These are phyloP conservation scores for Lagenaria siceraria DNA, from an alignment of 306 rosid species.

Conservation along the genomic window DNA sequence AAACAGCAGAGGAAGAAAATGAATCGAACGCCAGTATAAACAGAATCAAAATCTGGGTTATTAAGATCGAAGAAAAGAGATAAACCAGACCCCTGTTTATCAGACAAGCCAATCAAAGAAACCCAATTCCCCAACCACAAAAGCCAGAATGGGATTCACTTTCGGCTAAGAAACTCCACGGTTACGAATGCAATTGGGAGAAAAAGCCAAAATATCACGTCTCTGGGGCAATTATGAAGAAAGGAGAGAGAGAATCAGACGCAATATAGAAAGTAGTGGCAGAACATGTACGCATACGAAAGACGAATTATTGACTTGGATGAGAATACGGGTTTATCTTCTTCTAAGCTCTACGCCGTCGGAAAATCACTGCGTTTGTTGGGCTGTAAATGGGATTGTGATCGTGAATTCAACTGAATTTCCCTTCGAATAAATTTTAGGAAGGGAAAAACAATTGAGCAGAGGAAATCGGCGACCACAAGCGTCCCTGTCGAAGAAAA, in stretches of 20 bases:
- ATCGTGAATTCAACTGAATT: not conserved
- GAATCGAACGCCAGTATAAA: not conserved
- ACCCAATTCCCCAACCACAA: not conserved
- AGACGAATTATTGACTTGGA: not conserved
- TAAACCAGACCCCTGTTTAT: not conserved
- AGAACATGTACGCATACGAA: not conserved
- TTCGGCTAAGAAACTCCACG: not conserved
- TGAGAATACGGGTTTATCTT: not conserved
- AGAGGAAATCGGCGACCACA: not conserved
- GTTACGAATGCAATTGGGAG: not conserved
- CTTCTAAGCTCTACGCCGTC: not conserved
- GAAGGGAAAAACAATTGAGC: not conserved
- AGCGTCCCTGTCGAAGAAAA: not conserved
- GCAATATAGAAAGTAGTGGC: not conserved
- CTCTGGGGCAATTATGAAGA: not conserved
- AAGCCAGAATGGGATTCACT: not conserved
- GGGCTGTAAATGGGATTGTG: not conserved
- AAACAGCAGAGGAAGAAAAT: not conserved
- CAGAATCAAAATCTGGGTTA: not conserved
- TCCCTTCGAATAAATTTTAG: not conserved
- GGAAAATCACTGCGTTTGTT: not conserved
- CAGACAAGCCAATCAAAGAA: not conserved
- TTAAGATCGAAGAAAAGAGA: not conserved
- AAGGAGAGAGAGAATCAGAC: not conserved
- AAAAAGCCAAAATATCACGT: not conserved